Conservation (phyloP, 495 filamentous ascomycete genomes). For the Lindgomyces ingoldianus region DNA sequence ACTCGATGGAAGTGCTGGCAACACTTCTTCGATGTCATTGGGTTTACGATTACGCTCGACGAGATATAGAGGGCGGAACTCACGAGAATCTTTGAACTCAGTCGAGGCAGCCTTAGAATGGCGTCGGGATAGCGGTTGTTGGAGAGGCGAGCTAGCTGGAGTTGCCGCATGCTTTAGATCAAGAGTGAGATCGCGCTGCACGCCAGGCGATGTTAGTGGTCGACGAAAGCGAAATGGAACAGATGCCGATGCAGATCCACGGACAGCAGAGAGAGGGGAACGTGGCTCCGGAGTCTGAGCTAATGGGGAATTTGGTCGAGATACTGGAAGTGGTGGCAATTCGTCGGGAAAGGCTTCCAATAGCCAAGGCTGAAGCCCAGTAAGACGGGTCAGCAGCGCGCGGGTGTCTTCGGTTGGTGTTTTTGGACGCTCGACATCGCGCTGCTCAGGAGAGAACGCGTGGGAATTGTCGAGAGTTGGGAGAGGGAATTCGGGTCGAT, state of each 20-base stretch:
- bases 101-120: constrained; percentile 39
- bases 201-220: constrained; percentile 31
- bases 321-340: constrained; percentile 23
- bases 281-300: constrained; percentile 15
- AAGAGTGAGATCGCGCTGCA: constrained; percentile 30
- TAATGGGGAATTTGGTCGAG: constrained; percentile 20
- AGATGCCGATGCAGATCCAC: constrained; percentile 41
- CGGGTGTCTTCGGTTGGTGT: constrained; percentile 34
- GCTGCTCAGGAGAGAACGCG: constrained; percentile 6
- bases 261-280: constrained; percentile 5
- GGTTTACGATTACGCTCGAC: constrained; percentile 47
- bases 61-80: constrained; percentile 48
- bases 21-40: constrained; percentile 43
- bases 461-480: constrained; percentile 31
- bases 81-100: constrained; percentile 40
- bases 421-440: constrained; percentile 21
- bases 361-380: constrained; percentile 21
- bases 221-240: constrained; percentile 43
- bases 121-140: constrained; percentile 17
- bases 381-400: constrained; percentile 28
- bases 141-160: constrained; percentile 36
- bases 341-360: constrained; percentile 29
- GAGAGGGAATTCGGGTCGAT: constrained; percentile 33
- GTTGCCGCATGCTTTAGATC: constrained; percentile 26
- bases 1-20: constrained; percentile 28